phyloP scores from a whole-genome alignment of 148 eudicot genomes.

The Fallopia convolvulus region DNA sequence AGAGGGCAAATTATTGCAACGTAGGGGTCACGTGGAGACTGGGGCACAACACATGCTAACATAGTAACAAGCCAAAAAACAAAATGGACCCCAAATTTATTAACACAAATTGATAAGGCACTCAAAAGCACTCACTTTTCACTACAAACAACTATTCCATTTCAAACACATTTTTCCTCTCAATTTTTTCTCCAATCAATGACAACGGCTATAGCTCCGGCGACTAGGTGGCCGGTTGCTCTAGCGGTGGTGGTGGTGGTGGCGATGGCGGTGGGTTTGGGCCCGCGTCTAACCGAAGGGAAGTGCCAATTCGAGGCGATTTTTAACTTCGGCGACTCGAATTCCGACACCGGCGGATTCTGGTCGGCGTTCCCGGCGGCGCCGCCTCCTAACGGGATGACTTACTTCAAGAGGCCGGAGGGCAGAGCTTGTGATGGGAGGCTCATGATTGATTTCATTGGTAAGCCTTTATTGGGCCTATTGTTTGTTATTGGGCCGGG shows the following conservation, averaged over 20 bases:
- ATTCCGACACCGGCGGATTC: slow-evolving; percentile 81
- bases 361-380: slow-evolving; percentile 65
- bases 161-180: neutral
- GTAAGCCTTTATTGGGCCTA: slow-evolving; percentile 20
- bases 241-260: slow-evolving; percentile 15
- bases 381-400: slow-evolving; percentile 55
- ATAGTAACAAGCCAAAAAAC: neutral
- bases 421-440: slow-evolving; percentile 82
- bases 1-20: neutral
- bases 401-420: slow-evolving; percentile 57
- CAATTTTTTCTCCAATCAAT: neutral
- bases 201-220: slow-evolving; percentile 10
- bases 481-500: neutral
- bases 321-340: slow-evolving; percentile 87
- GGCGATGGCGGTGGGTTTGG: slow-evolving; percentile 5
- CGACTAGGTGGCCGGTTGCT: slow-evolving; percentile 9
- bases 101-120: neutral
- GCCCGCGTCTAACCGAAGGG: slow-evolving; percentile 12
- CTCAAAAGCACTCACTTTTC: neutral
- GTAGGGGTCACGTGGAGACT: neutral
- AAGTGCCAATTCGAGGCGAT: slow-evolving; percentile 68
- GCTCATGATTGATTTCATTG: slow-evolving; percentile 71
- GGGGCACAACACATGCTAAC: neutral
- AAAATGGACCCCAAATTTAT: neutral
- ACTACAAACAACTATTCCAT: neutral